Base-by-base conservation (phyloP, 202 grass and related monocot genomes). In the Thinopyrum obtusiflorum region DNA sequence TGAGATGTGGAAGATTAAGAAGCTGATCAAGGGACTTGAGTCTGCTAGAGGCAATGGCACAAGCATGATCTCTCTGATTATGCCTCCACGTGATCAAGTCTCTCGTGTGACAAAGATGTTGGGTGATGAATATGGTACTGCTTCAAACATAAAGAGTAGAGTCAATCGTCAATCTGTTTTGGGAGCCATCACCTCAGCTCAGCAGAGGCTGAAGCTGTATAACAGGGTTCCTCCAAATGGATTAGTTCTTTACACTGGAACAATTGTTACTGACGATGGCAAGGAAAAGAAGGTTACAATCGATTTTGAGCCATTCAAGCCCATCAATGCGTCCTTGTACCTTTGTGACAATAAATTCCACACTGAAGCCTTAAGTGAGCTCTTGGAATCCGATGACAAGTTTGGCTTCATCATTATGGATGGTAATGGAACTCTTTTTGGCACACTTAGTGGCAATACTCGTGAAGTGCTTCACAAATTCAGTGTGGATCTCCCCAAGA, bases 371-470 rank as follows among this genome's bases (percentile, higher is more conserved):
- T 73, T 97, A 62, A 97, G 88, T 89, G 94, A 93, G 72, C 88
- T 97, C 65, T 83, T 97, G 79, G 94, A 97, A 84, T 97, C 91
- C 66, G 89, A 97, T 88, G 94, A 93, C 65, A 92, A 93, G 78
- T 97, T 97, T 77, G 91, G 94, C n/a, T 97, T 97, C 80, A 97
- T 97, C 80, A 83, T 97, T 40, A 97, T 93, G 91, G 91, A 97
- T 80, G 94, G 91, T 88, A 97, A 93, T 90, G 94, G 94, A 61
- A 91, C 94, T 36, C 89, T 97, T 61, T 97, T 97, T 80, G 94
- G 94, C 33, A 93, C 94, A 65, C 72, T 97, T 47, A 97, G 91
- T 51, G 94, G 94, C 46, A 97, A 93, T 77, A 97, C 94, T 17
- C 89, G 91, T 60, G 94, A 97, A 84, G 83, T 96, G 37, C 91